Evolutionary conservation across 768 basidiomycete genomes (phyloP).

Genomic region (Kwoniella europaea): DNA sequence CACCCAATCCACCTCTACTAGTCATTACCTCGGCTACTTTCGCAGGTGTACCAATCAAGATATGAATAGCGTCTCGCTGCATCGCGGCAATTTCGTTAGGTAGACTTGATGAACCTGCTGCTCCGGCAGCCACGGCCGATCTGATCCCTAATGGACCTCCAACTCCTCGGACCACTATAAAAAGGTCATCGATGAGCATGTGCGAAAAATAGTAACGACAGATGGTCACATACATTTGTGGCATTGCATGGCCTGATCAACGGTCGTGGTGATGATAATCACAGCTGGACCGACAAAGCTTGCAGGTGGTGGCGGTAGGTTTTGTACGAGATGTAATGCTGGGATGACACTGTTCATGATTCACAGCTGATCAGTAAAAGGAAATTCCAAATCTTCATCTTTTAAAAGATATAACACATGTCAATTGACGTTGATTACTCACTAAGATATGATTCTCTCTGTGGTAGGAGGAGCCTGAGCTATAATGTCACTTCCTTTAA

Average conservation of each 20-base stretch:
- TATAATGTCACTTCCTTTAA: conserved; percentile 90
- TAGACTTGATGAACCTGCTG: conserved; percentile 67
- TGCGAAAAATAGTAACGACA: not conserved
- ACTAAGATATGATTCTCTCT: conserved; percentile 94
- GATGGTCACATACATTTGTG: conserved; percentile 49
- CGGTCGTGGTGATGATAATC: conserved; percentile 94
- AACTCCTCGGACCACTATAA: conserved; percentile 68
- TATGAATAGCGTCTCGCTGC: conserved; percentile 89
- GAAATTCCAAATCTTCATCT: too few species aligned
- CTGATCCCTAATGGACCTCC: conserved; percentile 91
- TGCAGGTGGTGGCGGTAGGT: conserved; percentile 62
- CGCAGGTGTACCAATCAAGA: conserved; percentile 96
- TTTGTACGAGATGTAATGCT: conserved; percentile 63
- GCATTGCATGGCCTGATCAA: conserved; percentile 97
- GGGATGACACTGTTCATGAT: conserved; percentile 47
- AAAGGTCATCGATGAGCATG: not conserved
- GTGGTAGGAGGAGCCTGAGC: conserved; percentile 98
- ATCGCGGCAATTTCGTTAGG: conserved; percentile 79
- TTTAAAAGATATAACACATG: too few species aligned
- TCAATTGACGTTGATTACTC: too few species aligned
- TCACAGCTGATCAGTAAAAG: not conserved
- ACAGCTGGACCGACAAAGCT: conserved; percentile 78
- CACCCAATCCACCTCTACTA: conserved; percentile 72
- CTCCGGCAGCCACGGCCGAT: conserved; percentile 79
- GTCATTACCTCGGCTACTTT: conserved; percentile 92